Evolutionary conservation across 2,329 filamentous ascomycete species (phyloP).

Genomic region (Cercospora canescens): DNA sequence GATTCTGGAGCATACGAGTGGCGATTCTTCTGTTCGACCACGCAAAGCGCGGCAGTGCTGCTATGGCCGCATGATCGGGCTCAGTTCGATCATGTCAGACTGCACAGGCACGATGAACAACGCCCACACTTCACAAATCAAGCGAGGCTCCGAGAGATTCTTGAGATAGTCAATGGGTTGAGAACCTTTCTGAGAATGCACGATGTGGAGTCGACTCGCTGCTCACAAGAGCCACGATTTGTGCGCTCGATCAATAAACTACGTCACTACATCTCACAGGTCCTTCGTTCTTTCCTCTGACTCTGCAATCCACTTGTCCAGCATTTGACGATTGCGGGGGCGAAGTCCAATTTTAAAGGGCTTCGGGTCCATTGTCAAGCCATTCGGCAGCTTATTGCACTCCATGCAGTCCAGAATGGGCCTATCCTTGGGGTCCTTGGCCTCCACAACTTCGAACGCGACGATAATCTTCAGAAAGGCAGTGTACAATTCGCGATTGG

Average conservation of each 20-base stretch:
- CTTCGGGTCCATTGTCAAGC: constrained; percentile 53
- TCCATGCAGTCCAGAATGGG: constrained; percentile 48
- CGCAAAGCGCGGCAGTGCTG: background rate
- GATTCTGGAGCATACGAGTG: background rate
- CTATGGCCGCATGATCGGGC: background rate
- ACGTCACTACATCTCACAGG: constrained; percentile 10
- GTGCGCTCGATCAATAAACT: background rate
- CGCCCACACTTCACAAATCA: background rate
- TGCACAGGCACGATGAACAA: background rate
- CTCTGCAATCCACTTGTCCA: constrained; percentile 50
- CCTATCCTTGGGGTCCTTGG: constrained; percentile 41
- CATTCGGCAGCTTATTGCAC: constrained; percentile 49
- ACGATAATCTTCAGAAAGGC: constrained; percentile 51
- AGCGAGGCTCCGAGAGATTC: background rate
- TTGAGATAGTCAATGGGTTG: background rate
- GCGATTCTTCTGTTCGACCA: background rate
- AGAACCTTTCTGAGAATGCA: background rate
- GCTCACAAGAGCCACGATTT: background rate
- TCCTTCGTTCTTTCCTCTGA: constrained; percentile 46
- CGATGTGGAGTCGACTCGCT: background rate
- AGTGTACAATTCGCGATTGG: constrained; percentile 45
- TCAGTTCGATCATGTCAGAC: background rate
- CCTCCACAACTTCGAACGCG: constrained; percentile 48
- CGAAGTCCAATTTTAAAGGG: constrained; percentile 52
- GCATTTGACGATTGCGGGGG: constrained; percentile 41